Evolutionary conservation across 352 stramenopile species (phyloP).

Genomic region (Aphanomyces invadans): DNA sequence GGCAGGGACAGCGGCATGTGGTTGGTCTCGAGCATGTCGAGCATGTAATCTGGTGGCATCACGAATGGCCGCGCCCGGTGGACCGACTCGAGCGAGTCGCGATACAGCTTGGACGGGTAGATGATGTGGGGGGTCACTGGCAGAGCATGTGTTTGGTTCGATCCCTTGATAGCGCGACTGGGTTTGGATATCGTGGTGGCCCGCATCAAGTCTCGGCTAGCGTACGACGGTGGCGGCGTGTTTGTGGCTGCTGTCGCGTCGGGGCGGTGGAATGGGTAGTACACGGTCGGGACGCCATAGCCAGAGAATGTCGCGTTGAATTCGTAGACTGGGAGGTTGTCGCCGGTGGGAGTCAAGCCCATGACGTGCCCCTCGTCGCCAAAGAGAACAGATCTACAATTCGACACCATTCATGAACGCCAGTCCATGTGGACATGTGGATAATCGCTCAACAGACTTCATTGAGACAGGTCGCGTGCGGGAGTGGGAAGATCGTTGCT

Average conservation of each 20-base stretch:
- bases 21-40: slow-evolving; percentile 57
- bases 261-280: slow-evolving; percentile 20
- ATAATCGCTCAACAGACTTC: no score
- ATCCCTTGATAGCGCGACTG: slow-evolving; percentile 12
- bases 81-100: background rate
- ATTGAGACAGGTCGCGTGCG: background rate
- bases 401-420: no score
- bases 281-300: slow-evolving; percentile 20
- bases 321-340: slow-evolving; percentile 17
- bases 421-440: no score
- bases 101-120: slow-evolving; percentile 15
- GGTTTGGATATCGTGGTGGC: background rate
- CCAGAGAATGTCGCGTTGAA: slow-evolving; percentile 13
- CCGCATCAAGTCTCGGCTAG: background rate
- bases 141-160: slow-evolving; percentile 5
- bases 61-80: slow-evolving; percentile 28
- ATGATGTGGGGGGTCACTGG: slow-evolving; percentile 17
- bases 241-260: background rate
- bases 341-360: slow-evolving; percentile 2
- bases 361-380: slow-evolving; percentile 15
- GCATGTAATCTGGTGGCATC: slow-evolving; percentile 53
- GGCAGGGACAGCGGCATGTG: slow-evolving; percentile 47
- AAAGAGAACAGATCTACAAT: slow-evolving; percentile 23
- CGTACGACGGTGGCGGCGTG: background rate
- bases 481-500: background rate